A percentile compares a stretch with the other conserved stretches of the same genome.
phyloP scores from a whole-genome alignment of 768 basidiomycete species.

The Boletales sp. region DNA sequence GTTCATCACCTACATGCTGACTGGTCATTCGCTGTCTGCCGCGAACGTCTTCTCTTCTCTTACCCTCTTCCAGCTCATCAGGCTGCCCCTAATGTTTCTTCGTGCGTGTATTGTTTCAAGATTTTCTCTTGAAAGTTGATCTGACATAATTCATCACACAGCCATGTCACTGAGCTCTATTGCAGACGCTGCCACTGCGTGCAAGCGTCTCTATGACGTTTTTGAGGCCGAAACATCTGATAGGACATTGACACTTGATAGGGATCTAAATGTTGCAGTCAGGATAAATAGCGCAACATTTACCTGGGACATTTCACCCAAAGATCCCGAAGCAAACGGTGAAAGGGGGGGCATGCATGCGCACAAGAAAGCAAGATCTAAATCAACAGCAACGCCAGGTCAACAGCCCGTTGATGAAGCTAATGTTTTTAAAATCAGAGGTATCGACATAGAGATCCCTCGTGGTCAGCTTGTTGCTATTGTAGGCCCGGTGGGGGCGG shows the following conservation, averaged over 20 bases:
- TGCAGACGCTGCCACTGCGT: constrained; percentile 81
- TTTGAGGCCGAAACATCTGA: constrained; percentile 80
- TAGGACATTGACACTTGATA: constrained; percentile 54
- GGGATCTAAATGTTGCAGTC: constrained; percentile 57
- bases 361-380: constrained; percentile 1
- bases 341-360: constrained; percentile 7
- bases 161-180: constrained; percentile 72
- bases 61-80: constrained; percentile 78
- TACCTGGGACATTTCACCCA: constrained; percentile 75
- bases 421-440: constrained; percentile 57
- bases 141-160: constrained; percentile 23
- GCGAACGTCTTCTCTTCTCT: constrained; percentile 81
- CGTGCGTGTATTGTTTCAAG: constrained; percentile 28
- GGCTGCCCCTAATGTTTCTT: constrained; percentile 76
- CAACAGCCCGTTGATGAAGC: constrained; percentile 32
- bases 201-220: constrained; percentile 69
- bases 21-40: constrained; percentile 65
- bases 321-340: constrained; percentile 20
- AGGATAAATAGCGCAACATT: constrained; percentile 68
- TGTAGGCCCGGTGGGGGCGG: constrained; percentile 65
- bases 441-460: constrained; percentile 66
- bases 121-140: constrained; percentile 1
- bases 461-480: constrained; percentile 79
- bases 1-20: constrained; percentile 72
- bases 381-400: no score